These are phyloP conservation scores for Pichia rugopelliculosa DNA, from an alignment of 805 yeast genomes.

Conservation along the genomic window DNA sequence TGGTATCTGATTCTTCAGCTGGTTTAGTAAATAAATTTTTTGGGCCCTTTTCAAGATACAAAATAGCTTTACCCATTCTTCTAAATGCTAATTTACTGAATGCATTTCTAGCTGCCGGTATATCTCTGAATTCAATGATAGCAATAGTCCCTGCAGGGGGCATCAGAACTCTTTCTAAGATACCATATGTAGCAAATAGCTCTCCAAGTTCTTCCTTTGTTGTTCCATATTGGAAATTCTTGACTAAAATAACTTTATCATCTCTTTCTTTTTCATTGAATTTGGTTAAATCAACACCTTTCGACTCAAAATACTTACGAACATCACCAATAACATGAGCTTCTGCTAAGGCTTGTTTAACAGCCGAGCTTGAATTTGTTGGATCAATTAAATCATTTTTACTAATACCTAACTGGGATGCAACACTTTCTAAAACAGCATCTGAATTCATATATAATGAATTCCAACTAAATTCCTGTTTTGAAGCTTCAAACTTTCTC, in stretches of 20 bases:
- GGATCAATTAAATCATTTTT: conserved; percentile 86
- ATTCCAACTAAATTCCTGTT: conserved; percentile 90
- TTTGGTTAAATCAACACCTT: conserved; percentile 75
- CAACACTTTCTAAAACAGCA: conserved; percentile 88
- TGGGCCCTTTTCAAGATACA: conserved; percentile 94
- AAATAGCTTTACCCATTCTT: conserved; percentile 76
- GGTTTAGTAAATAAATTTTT: conserved; percentile 63
- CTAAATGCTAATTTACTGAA: conserved; percentile 82
- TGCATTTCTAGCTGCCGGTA: conserved; percentile 81
- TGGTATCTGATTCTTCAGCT: conserved; percentile 34
- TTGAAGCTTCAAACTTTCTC: conserved; percentile 76
- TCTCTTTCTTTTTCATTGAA: conserved; percentile 67
- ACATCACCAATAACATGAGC: conserved; percentile 92
- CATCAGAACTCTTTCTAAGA: conserved; percentile 71
- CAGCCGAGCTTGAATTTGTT: conserved; percentile 79
- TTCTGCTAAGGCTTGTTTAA: conserved; percentile 95
- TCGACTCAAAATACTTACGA: conserved; percentile 73
- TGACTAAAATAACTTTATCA: conserved; percentile 73
- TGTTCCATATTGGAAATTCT: conserved; percentile 89
- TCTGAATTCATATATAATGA: conserved; percentile 85
- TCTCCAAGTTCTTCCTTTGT: conserved; percentile 74
- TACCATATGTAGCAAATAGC: conserved; percentile 73
- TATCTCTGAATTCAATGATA: conserved; percentile 78
- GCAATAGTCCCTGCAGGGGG: conserved; percentile 98
- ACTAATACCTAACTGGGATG: conserved; percentile 70